Conservation (phyloP, 345 rosid genomes). For the Aquilaria yunnanensis region DNA sequence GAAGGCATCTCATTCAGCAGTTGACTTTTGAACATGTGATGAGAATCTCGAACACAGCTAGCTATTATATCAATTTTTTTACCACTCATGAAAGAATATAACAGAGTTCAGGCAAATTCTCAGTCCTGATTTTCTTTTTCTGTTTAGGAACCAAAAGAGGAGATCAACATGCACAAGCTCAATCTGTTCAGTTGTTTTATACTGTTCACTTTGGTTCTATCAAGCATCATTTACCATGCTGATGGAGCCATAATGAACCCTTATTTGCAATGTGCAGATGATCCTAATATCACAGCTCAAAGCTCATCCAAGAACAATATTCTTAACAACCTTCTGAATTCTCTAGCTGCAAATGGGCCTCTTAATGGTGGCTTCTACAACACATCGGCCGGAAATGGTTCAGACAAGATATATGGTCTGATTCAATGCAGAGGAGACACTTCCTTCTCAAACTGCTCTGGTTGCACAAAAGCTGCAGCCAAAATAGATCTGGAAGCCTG, state of each 20-base stretch:
- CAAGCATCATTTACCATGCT: slow-evolving; percentile 11
- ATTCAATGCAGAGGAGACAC: slow-evolving; percentile 35
- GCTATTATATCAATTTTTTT: too few species aligned
- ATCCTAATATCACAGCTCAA: slow-evolving; percentile 18
- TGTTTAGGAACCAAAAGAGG: neutral
- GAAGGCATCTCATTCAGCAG: too few species aligned
- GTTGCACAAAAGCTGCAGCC: slow-evolving; percentile 25
- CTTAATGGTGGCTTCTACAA: slow-evolving; percentile 23
- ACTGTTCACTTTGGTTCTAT: slow-evolving; percentile 11
- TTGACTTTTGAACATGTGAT: too few species aligned
- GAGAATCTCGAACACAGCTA: too few species aligned
- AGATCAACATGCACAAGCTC: slow-evolving; percentile 10
- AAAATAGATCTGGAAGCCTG: slow-evolving; percentile 15
- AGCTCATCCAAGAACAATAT: slow-evolving; percentile 17
- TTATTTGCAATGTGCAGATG: slow-evolving; percentile 20
- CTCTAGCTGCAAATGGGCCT: slow-evolving; percentile 23
- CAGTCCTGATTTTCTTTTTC: neutral
- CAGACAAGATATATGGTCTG: slow-evolving; percentile 27
- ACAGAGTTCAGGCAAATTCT: neutral
- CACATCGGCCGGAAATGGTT: slow-evolving; percentile 16
- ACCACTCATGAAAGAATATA: too few species aligned
- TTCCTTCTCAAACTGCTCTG: slow-evolving; percentile 21
- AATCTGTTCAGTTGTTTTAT: slow-evolving; percentile 4
- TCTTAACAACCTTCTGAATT: slow-evolving; percentile 18
- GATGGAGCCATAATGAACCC: slow-evolving; percentile 18